Percentiles rank a stretch among this genome's conserved stretches.
phyloP scores from a whole-genome alignment of 2,329 filamentous ascomycete species.

The Sarocladium strictum region DNA sequence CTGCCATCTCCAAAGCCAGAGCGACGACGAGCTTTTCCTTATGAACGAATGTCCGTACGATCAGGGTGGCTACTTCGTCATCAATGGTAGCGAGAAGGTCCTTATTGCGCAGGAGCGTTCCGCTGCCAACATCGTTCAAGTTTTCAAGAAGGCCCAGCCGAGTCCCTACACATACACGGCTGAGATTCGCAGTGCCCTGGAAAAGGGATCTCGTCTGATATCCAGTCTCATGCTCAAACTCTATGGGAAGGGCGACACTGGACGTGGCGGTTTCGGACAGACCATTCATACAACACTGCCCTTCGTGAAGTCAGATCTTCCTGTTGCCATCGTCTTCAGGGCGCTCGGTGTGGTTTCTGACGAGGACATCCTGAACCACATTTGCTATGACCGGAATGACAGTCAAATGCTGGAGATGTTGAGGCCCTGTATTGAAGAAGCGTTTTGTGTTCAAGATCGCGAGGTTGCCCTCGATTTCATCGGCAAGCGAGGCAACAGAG shows the following conservation, averaged over 20 bases:
- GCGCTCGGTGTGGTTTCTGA: conserved; percentile 94
- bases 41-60: conserved; percentile 98
- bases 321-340: conserved; percentile 91
- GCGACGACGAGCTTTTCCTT: conserved; percentile 79
- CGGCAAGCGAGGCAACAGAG: conserved; percentile 74
- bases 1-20: conserved; percentile 78
- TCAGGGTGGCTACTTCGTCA: conserved; percentile 97
- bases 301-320: conserved; percentile 89
- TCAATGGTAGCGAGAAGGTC: conserved; percentile 98
- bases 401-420: conserved; percentile 97
- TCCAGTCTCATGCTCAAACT: conserved; percentile 90
- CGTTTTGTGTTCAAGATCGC: conserved; percentile 90
- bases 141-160: conserved; percentile 96
- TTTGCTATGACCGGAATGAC: conserved; percentile 92
- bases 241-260: conserved; percentile 78
- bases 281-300: conserved; percentile 88
- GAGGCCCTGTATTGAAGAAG: conserved; percentile 94
- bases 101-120: conserved; percentile 96
- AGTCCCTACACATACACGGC: conserved; percentile 89
- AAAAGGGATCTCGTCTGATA: conserved; percentile 92
- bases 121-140: conserved; percentile 96
- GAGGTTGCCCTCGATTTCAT: conserved; percentile 95
- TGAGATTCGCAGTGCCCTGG: conserved; percentile 91
- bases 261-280: conserved; percentile 69
- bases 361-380: conserved; percentile 95